phyloP scores from a whole-genome alignment of 2,329 filamentous ascomycete species.

The Ilyonectria destructans region DNA sequence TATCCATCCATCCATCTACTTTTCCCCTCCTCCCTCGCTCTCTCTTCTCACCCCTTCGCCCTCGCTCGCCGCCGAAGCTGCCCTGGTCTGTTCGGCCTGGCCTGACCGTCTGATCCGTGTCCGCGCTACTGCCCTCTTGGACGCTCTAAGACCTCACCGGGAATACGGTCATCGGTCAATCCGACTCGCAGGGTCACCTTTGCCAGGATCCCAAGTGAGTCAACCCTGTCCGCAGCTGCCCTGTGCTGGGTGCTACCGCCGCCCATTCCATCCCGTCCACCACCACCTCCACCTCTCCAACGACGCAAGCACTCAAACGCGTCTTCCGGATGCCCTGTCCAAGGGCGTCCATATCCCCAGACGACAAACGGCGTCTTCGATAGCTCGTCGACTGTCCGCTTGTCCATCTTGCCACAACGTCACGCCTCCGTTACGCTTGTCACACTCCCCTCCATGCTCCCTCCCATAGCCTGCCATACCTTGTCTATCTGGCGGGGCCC shows the following conservation, averaged over 20 bases:
- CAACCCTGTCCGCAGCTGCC: conserved; percentile 20
- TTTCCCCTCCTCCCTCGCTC: conserved; percentile 20
- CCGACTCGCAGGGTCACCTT: conserved; percentile 23
- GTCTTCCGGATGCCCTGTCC: background rate
- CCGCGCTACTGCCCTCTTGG: conserved; percentile 20
- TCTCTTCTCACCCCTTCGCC: conserved; percentile 10
- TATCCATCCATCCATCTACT: background rate
- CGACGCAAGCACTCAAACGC: background rate
- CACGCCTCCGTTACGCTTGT: background rate
- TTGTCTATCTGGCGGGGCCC: conserved; percentile 42
- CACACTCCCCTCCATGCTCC: conserved; percentile 23
- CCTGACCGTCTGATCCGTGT: conserved; percentile 21
- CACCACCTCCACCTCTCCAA: background rate
- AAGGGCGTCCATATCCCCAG: background rate
- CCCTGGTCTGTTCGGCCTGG: conserved; percentile 10
- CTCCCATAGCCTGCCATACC: conserved; percentile 38
- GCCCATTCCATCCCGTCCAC: conserved; percentile 8
- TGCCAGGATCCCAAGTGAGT: conserved; percentile 32
- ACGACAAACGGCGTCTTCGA: conserved; percentile 1
- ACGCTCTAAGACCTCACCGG: conserved; percentile 21
- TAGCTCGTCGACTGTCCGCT: conserved; percentile 1
- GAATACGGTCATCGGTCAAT: conserved; percentile 34
- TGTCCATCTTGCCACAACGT: conserved; percentile 2
- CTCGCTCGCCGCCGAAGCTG: conserved; percentile 11
- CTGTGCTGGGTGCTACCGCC: conserved; percentile 10